A percentile compares a stretch with the other conserved stretches of the same genome.
These are phyloP conservation scores for Salvia rosmarinus DNA, from an alignment of 257 asterid species.

Conservation along the genomic window DNA sequence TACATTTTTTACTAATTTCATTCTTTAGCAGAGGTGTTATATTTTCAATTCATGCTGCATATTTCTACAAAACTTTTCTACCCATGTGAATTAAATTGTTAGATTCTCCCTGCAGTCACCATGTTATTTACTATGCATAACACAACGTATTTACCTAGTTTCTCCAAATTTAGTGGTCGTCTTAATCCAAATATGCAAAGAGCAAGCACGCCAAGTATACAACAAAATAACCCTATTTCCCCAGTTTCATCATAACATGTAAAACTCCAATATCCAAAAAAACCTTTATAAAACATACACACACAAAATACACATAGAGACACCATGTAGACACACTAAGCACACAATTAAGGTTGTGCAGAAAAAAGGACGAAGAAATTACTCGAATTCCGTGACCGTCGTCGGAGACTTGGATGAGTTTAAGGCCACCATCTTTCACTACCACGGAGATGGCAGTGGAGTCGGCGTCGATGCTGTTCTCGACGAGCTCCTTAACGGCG, in stretches of 20 bases:
- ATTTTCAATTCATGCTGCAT: too few species aligned
- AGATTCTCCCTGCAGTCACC: not conserved
- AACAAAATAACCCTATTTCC: not conserved
- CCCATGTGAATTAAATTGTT: too few species aligned
- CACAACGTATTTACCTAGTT: not conserved
- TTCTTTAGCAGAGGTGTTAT: too few species aligned
- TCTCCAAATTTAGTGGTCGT: too few species aligned
- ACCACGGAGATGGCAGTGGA: constrained; percentile 74
- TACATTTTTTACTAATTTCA: too few species aligned
- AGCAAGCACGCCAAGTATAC: too few species aligned
- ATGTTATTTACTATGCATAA: not conserved
- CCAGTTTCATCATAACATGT: constrained; percentile 1
- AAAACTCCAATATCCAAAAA: not conserved
- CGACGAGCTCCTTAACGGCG: constrained; percentile 92
- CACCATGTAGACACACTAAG: not conserved
- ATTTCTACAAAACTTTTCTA: too few species aligned
- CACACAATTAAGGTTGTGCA: constrained; percentile 2
- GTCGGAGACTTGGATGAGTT: constrained; percentile 93
- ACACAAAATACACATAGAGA: not conserved
- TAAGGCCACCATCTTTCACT: constrained; percentile 91
- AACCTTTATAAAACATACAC: not conserved
- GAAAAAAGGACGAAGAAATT: not conserved
- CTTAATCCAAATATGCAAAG: too few species aligned
- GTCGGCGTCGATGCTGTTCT: constrained; percentile 89
- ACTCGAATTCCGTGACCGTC: constrained; percentile 97